Evolutionary conservation across 148 eudicot species (phyloP).

Genomic region (Bassia scoparia): DNA sequence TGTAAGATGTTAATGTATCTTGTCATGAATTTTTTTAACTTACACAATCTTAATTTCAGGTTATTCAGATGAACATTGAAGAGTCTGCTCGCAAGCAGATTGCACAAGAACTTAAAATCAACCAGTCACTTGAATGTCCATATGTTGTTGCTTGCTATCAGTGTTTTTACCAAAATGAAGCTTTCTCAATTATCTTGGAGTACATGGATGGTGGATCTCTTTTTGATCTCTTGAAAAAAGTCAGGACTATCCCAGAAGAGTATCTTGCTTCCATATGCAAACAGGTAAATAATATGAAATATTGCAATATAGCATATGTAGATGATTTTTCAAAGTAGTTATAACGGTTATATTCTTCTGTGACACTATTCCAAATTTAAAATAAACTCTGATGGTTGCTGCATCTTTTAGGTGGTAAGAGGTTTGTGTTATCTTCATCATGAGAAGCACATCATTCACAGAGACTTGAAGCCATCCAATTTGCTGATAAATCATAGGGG

Average conservation of each 20-base stretch:
- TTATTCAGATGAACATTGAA: slow-evolving; percentile 91
- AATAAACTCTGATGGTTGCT: background rate
- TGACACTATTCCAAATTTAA: background rate
- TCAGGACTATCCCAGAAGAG: slow-evolving; percentile 73
- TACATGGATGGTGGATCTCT: slow-evolving; percentile 99
- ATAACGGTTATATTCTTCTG: background rate
- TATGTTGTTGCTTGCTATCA: slow-evolving; percentile 85
- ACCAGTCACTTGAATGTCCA: slow-evolving; percentile 85
- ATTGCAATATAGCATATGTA: background rate
- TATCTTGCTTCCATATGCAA: slow-evolving; percentile 92
- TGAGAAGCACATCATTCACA: slow-evolving; percentile 85
- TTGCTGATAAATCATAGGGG: slow-evolving; percentile 93
- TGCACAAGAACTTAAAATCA: slow-evolving; percentile 86
- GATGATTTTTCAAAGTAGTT: background rate
- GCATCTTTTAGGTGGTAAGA: slow-evolving; percentile 63
- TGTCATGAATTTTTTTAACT: background rate
- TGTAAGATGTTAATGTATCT: background rate
- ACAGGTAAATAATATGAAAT: slow-evolving; percentile 50
- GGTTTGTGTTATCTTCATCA: slow-evolving; percentile 97
- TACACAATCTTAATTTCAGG: slow-evolving; percentile 43
- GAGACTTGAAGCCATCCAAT: slow-evolving; percentile 96
- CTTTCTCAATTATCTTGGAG: slow-evolving; percentile 88
- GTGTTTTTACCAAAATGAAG: slow-evolving; percentile 86
- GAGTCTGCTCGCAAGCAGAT: slow-evolving; percentile 75
- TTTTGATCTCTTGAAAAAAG: slow-evolving; percentile 72